Conservation (phyloP, 371 early-diverging fungal species). For the Mucor mucedo region DNA sequence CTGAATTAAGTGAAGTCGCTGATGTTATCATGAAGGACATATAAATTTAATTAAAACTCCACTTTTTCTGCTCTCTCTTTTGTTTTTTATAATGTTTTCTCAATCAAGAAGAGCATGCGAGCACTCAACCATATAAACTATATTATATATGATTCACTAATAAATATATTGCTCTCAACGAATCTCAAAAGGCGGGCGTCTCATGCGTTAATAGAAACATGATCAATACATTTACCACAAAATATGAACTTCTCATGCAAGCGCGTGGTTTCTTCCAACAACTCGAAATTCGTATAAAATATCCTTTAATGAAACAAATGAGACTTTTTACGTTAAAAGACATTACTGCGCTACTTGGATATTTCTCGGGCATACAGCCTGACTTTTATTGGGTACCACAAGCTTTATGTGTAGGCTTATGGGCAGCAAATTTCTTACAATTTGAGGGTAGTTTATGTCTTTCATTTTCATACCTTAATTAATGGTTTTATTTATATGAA, state of each 20-base stretch:
- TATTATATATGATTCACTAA: neutral
- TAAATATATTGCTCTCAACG: too few species aligned
- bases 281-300: conserved; percentile 62
- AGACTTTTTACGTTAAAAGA: conserved; percentile 89
- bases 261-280: conserved; percentile 52
- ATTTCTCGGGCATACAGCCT: conserved; percentile 82
- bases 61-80: neutral
- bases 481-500: too few species aligned
- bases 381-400: conserved; percentile 89
- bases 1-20: conserved; percentile 45
- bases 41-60: neutral
- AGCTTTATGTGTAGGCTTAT: conserved; percentile 90
- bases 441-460: too few species aligned
- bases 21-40: conserved; percentile 44
- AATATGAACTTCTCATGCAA: conserved; percentile 43
- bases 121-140: neutral
- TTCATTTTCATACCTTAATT: too few species aligned
- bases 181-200: too few species aligned
- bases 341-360: conserved; percentile 89
- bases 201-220: too few species aligned
- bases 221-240: neutral
- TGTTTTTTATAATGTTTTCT: neutral
- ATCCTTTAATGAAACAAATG: conserved; percentile 67
- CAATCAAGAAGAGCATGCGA: neutral
- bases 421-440: too few species aligned